These are phyloP conservation scores for Cladochytrium replicatum DNA, from an alignment of 192 early-diverging fungal genomes.

Conservation along the genomic window DNA sequence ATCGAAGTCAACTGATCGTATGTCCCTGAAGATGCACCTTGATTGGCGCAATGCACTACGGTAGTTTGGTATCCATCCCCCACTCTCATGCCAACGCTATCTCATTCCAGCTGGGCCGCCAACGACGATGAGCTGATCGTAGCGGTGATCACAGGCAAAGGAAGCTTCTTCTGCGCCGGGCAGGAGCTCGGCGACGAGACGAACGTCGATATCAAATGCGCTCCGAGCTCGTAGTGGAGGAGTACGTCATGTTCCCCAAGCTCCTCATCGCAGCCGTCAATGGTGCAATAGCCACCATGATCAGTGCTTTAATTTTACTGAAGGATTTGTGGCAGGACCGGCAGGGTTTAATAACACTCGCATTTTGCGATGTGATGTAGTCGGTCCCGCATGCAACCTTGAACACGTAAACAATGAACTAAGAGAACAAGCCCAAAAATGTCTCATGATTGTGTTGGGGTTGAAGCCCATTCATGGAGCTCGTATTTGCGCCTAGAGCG, in stretches of 20 bases:
- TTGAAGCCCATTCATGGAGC: slow-evolving; percentile 71
- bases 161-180: slow-evolving; percentile 55
- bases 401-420: too few relatives aligned
- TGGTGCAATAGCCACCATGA: too few relatives aligned
- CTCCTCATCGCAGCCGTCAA: slow-evolving; percentile 62
- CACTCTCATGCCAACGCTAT: too few relatives aligned
- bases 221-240: slow-evolving; percentile 6
- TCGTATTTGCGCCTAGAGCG: slow-evolving; percentile 68
- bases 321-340: too few relatives aligned
- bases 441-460: too few relatives aligned
- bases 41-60: too few relatives aligned
- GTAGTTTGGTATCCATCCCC: too few relatives aligned
- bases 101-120: slow-evolving; percentile 42
- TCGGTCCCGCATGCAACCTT: slow-evolving; percentile 52
- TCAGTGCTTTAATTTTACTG: too few relatives aligned
- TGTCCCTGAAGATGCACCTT: too few relatives aligned
- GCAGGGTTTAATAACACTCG: slow-evolving; percentile 57
- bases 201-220: too few relatives aligned
- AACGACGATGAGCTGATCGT: slow-evolving; percentile 37
- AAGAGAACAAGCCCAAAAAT: too few relatives aligned
- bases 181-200: slow-evolving; percentile 50
- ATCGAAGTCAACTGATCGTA: too few relatives aligned
- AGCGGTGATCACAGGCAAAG: slow-evolving; percentile 51
- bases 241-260: slow-evolving; percentile 52
- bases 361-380: slow-evolving; percentile 62